Evolutionary conservation across 768 basidiomycete genomes (phyloP).

Genomic region (Lactarius quietus): DNA sequence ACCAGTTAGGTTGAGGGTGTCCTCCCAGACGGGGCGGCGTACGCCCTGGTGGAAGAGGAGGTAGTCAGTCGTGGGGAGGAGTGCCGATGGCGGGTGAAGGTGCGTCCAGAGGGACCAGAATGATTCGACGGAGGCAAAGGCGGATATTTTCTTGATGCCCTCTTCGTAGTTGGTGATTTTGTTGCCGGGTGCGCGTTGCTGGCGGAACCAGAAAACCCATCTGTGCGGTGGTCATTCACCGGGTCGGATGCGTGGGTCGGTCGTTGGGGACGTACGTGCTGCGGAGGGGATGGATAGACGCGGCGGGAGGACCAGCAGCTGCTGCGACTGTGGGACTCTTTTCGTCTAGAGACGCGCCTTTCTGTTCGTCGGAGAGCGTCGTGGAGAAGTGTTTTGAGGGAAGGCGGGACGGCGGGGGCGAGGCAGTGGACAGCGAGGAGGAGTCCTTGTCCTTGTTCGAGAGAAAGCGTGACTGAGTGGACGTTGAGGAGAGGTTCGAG

Average conservation of each 20-base stretch:
- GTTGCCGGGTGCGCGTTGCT: conserved; percentile 85
- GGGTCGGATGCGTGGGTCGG: not conserved
- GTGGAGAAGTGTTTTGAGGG: conserved; percentile 78
- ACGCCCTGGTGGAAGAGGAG: conserved; percentile 86
- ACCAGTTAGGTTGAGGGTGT: conserved; percentile 79
- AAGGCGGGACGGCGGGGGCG: conserved; percentile 41
- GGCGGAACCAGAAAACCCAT: conserved; percentile 91
- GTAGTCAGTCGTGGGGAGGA: conserved; percentile 90
- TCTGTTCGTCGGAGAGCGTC: conserved; percentile 47
- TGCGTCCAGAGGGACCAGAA: conserved; percentile 96
- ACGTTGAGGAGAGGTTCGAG: conserved; percentile 73
- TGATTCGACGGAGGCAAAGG: conserved; percentile 93
- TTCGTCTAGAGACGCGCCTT: conserved; percentile 40
- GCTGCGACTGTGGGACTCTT: conserved; percentile 36
- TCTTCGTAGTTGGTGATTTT: conserved; percentile 92
- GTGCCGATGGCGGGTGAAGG: conserved; percentile 75
- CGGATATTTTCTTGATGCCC: conserved; percentile 88
- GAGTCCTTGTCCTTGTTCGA: conserved; percentile 39
- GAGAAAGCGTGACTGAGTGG: conserved; percentile 60
- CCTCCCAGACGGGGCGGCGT: conserved; percentile 93
- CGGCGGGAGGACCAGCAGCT: conserved; percentile 34
- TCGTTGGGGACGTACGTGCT: conserved; percentile 75
- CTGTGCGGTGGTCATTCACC: conserved; percentile 36
- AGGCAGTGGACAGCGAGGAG: conserved; percentile 9
- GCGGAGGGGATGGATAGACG: conserved; percentile 66